Conservation (phyloP, 148 eudicot genomes). For the Selenicereus undatus region DNA sequence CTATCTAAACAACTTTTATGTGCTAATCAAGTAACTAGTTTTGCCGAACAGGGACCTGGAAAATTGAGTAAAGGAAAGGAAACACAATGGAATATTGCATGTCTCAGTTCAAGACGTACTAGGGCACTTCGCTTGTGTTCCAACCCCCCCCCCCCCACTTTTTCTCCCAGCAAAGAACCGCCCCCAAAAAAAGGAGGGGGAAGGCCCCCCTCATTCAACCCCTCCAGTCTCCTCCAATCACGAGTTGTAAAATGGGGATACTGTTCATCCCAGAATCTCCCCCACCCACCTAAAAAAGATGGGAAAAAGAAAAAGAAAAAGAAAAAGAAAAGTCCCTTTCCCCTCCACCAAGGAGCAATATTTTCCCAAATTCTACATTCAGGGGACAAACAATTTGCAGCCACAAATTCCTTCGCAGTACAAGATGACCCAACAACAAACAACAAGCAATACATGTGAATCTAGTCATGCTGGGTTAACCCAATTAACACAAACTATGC, state of each 20-base stretch:
- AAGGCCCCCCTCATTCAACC: too few species aligned
- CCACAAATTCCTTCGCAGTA: neutral
- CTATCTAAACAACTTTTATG: too few species aligned
- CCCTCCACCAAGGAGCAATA: neutral
- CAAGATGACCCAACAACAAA: neutral
- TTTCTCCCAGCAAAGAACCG: neutral
- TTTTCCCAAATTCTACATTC: neutral
- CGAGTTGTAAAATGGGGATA: too few species aligned
- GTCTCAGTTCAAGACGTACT: too few species aligned
- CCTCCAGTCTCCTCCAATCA: too few species aligned
- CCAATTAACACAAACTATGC: neutral
- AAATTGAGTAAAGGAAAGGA: too few species aligned
- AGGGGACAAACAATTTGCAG: neutral
- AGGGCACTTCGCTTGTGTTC: neutral
- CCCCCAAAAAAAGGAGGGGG: neutral
- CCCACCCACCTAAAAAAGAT: too few species aligned
- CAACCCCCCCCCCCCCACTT: neutral
- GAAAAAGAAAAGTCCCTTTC: neutral
- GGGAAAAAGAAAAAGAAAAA: neutral
- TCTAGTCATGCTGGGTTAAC: neutral
- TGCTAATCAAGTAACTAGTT: too few species aligned
- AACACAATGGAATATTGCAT: too few species aligned
- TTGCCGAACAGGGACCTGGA: too few species aligned
- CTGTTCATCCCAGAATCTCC: too few species aligned
- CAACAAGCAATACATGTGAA: neutral